Conservation (phyloP, 2,329 filamentous ascomycete genomes). For the Cladosporium halotolerans region DNA sequence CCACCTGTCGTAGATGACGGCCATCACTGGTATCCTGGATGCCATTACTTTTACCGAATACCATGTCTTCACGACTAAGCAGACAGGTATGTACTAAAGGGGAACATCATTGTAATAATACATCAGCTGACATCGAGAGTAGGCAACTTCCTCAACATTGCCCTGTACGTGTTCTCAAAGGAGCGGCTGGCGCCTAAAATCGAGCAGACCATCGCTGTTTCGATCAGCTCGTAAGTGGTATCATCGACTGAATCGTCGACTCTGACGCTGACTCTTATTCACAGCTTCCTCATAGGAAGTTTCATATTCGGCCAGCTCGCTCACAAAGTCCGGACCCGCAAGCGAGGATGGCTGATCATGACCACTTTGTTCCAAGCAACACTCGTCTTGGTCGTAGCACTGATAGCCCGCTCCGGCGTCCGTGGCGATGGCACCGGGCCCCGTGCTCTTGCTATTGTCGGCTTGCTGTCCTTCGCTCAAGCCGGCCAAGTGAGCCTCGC, state of each 20-base stretch:
- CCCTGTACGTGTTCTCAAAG: slow-evolving; percentile 5
- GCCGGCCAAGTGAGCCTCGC: slow-evolving; percentile 20
- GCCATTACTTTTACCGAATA: slow-evolving; percentile 26
- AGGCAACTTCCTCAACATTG: slow-evolving; percentile 7
- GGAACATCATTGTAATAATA: slow-evolving; percentile 26
- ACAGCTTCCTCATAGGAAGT: slow-evolving; percentile 17
- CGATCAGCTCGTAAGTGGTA: background rate
- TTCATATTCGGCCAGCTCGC: slow-evolving; percentile 19
- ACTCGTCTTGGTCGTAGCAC: slow-evolving; percentile 15
- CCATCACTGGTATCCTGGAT: slow-evolving; percentile 25
- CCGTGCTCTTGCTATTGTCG: slow-evolving; percentile 11
- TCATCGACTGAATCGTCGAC: background rate
- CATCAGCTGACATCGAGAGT: background rate
- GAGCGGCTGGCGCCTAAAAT: slow-evolving; percentile 2
- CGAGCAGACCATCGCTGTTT: slow-evolving; percentile 6
- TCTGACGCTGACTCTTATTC: background rate
- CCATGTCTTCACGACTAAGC: slow-evolving; percentile 25
- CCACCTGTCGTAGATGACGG: slow-evolving; percentile 14
- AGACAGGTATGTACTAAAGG: slow-evolving; percentile 20
- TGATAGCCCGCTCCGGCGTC: slow-evolving; percentile 9
- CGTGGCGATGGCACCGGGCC: background rate
- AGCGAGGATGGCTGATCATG: slow-evolving; percentile 18
- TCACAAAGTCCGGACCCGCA: slow-evolving; percentile 13
- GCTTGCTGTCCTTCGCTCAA: slow-evolving; percentile 14
- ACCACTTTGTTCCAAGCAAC: slow-evolving; percentile 16